Percentiles rank a stretch among this genome's conserved stretches.
These are phyloP conservation scores for Nepenthes alata DNA, from an alignment of 179 eudicot genomes.

Conservation along the genomic window DNA sequence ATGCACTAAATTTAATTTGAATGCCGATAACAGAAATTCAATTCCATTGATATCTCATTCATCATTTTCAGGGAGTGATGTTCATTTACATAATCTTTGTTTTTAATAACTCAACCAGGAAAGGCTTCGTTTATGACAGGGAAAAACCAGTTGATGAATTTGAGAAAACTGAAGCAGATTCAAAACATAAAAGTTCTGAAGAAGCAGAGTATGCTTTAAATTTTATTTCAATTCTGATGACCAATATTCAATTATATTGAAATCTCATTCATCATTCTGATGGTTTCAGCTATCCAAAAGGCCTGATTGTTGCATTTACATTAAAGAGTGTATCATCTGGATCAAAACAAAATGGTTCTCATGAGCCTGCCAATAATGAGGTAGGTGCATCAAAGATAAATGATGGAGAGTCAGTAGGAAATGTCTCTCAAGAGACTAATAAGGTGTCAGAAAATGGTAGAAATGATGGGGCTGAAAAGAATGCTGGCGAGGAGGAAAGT, in stretches of 20 bases:
- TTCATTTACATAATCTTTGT: neutral
- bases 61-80: neutral
- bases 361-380: slow-evolving; percentile 19
- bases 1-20: neutral
- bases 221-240: neutral
- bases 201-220: slow-evolving; percentile 27
- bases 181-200: slow-evolving; percentile 31
- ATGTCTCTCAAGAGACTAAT: slow-evolving; percentile 16
- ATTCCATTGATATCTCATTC: neutral
- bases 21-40: neutral
- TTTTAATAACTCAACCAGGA: slow-evolving; percentile 32
- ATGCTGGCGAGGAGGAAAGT: slow-evolving; percentile 14
- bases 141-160: slow-evolving; percentile 44
- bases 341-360: slow-evolving; percentile 23
- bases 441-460: slow-evolving; percentile 22
- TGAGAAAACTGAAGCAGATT: slow-evolving; percentile 24
- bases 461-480: slow-evolving; percentile 15
- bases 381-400: slow-evolving; percentile 22
- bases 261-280: neutral
- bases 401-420: slow-evolving; percentile 18
- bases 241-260: neutral
- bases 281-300: slow-evolving; percentile 67
- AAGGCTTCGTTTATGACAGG: slow-evolving; percentile 72
- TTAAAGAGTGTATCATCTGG: slow-evolving; percentile 44
- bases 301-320: slow-evolving; percentile 73